A percentile compares a stretch with the other conserved stretches of the same genome.
phyloP scores from a whole-genome alignment of 2,329 filamentous ascomycete genomes.

The Fusarium setosum region DNA sequence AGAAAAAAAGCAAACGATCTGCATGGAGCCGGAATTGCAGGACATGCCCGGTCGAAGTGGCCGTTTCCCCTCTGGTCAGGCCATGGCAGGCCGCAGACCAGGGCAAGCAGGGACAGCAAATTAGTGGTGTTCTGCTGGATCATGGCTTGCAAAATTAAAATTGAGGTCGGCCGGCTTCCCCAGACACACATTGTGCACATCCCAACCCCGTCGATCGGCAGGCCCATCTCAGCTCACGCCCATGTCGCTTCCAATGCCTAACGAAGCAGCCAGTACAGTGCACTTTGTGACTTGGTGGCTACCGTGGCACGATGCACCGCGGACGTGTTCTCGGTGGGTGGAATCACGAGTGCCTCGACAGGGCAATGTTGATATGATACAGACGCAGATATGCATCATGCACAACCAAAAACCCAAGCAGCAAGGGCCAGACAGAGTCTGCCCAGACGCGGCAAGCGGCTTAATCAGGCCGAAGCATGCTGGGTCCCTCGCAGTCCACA shows the following conservation, averaged over 20 bases:
- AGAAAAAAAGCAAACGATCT: constrained; percentile 29
- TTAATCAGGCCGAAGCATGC: constrained; percentile 27
- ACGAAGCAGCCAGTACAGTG: neutral
- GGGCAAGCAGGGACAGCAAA: constrained; percentile 39
- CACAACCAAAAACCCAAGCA: constrained; percentile 25
- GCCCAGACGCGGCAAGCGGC: constrained; percentile 17
- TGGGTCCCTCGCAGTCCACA: constrained; percentile 20
- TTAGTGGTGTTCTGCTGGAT: constrained; percentile 40
- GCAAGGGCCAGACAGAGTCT: constrained; percentile 3
- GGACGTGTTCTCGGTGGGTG: constrained; percentile 24
- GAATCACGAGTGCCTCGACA: neutral
- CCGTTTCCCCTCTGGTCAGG: constrained; percentile 28
- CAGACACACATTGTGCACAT: constrained; percentile 36
- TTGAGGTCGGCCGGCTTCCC: constrained; percentile 44
- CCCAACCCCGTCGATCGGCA: constrained; percentile 39
- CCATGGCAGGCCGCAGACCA: constrained; percentile 21
- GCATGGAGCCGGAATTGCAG: constrained; percentile 40
- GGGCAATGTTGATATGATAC: constrained; percentile 25
- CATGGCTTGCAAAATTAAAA: constrained; percentile 47
- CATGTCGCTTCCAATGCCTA: constrained; percentile 18
- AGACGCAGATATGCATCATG: constrained; percentile 30
- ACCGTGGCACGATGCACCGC: constrained; percentile 27
- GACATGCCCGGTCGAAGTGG: constrained; percentile 18
- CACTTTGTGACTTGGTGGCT: neutral
- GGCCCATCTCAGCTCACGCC: too few relatives aligned